Conservation (phyloP, 2,329 filamentous ascomycete species). For the Pseudofabraea citricarpa region DNA sequence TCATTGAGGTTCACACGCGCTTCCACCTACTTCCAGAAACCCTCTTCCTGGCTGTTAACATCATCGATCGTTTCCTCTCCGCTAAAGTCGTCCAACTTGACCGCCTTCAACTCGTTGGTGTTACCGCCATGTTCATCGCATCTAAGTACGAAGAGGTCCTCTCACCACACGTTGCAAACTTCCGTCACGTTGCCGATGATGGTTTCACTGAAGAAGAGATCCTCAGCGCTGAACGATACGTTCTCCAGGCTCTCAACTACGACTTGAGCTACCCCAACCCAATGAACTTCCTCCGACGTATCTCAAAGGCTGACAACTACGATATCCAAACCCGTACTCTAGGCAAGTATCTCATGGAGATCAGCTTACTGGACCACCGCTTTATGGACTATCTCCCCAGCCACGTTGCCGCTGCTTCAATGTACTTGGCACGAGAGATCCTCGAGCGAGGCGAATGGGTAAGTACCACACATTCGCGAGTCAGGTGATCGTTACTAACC, state of each 20-base stretch:
- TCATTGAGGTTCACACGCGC: slow-evolving; percentile 95
- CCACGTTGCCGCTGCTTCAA: slow-evolving; percentile 84
- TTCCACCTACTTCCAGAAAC: slow-evolving; percentile 96
- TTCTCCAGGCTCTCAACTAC: slow-evolving; percentile 87
- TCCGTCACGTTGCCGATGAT: slow-evolving; percentile 94
- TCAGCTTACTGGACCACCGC: slow-evolving; percentile 89
- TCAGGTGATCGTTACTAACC: slow-evolving; percentile 20
- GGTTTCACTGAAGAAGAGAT: slow-evolving; percentile 95
- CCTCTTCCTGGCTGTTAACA: slow-evolving; percentile 93
- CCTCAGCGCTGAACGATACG: slow-evolving; percentile 91
- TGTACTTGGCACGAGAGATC: slow-evolving; percentile 90
- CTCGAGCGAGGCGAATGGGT: slow-evolving; percentile 90
- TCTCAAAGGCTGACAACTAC: slow-evolving; percentile 99
- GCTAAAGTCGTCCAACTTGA: slow-evolving; percentile 94
- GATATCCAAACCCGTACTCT: slow-evolving; percentile 96
- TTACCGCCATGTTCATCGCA: slow-evolving; percentile 98
- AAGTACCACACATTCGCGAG: slow-evolving; percentile 33
- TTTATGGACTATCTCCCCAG: slow-evolving; percentile 89
- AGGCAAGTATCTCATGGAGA: slow-evolving; percentile 97
- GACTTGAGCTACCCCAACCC: slow-evolving; percentile 98
- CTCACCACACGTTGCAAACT: slow-evolving; percentile 94
- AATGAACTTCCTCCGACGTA: slow-evolving; percentile 98
- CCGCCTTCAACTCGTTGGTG: slow-evolving; percentile 91
- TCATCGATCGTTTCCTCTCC: slow-evolving; percentile 96
- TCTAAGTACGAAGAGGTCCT: slow-evolving; percentile 99